phyloP scores from a whole-genome alignment of 2,329 filamentous ascomycete genomes.

The Eutypella sp. region DNA sequence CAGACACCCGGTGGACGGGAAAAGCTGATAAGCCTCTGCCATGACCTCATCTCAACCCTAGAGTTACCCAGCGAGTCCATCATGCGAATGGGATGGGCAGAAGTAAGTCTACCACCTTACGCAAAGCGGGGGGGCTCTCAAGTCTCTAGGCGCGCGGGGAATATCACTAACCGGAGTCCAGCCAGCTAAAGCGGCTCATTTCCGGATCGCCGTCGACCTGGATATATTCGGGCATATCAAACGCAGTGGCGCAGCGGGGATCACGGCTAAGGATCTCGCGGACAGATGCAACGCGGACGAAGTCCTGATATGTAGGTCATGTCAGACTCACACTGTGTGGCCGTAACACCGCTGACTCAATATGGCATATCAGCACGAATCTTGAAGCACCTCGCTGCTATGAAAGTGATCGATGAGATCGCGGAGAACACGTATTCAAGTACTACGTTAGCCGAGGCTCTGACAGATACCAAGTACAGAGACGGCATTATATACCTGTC shows the following conservation, averaged over 20 bases:
- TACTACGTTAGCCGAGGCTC: constrained; percentile 26
- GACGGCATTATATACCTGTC: constrained; percentile 27
- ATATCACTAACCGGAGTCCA: constrained; percentile 6
- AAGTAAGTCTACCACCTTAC: constrained; percentile 28
- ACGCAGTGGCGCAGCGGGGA: constrained; percentile 19
- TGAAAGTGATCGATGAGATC: constrained; percentile 27
- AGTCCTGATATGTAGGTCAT: constrained; percentile 12
- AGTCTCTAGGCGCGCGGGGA: no score
- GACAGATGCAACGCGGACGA: constrained; percentile 24
- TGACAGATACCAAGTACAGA: constrained; percentile 30
- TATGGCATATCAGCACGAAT: constrained; percentile 20
- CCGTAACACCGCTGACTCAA: background rate
- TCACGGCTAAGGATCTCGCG: constrained; percentile 21
- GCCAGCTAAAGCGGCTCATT: constrained; percentile 31
- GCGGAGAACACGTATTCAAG: constrained; percentile 21
- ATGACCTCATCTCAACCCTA: constrained; percentile 27
- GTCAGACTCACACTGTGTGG: background rate
- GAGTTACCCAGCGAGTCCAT: constrained; percentile 34
- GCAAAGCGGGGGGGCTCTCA: no score
- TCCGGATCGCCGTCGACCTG: constrained; percentile 30
- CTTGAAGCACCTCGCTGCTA: constrained; percentile 33
- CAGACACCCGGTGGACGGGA: constrained; percentile 31
- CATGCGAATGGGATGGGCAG: constrained; percentile 33
- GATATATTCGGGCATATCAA: constrained; percentile 29
- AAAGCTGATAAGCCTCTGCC: constrained; percentile 29